These are phyloP conservation scores for Trichoderma virens DNA, from an alignment of 495 filamentous ascomycete genomes.

Conservation along the genomic window DNA sequence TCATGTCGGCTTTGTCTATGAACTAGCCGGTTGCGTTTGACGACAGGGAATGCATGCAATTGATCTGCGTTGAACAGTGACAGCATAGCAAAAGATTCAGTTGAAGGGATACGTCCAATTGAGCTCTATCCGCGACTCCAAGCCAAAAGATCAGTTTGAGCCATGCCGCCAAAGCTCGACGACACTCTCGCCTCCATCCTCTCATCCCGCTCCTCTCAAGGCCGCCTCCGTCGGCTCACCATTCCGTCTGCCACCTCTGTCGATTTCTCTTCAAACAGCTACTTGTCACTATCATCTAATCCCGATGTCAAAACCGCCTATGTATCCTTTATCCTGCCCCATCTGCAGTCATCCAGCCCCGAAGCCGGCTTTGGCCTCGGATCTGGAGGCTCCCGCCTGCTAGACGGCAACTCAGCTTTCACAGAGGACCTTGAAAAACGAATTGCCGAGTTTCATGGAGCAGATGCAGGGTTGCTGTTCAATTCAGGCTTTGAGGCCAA, in stretches of 20 bases:
- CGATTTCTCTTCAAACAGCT: constrained; percentile 60
- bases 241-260: constrained; percentile 25
- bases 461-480: constrained; percentile 58
- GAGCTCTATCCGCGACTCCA: not conserved
- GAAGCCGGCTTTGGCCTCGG: constrained; percentile 29
- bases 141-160: not conserved
- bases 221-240: constrained; percentile 36
- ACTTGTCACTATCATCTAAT: constrained; percentile 50
- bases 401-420: constrained; percentile 63
- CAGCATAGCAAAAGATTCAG: constrained; percentile 13
- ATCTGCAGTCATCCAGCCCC: constrained; percentile 24
- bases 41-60: constrained; percentile 4
- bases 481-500: constrained; percentile 78
- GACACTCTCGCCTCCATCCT: constrained; percentile 19
- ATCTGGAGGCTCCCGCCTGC: constrained; percentile 51
- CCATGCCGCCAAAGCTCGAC: constrained; percentile 14
- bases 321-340: constrained; percentile 17
- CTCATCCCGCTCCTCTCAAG: constrained; percentile 22
- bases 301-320: constrained; percentile 31
- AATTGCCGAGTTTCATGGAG: constrained; percentile 61
- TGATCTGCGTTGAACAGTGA: constrained; percentile 1
- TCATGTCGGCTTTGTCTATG: no score
- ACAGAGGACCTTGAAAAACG: constrained; percentile 55
- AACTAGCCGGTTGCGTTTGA: no score
- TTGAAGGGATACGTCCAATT: no score